Conservation (phyloP, 306 rosid species). For the Fragaria nilgerrensis region DNA sequence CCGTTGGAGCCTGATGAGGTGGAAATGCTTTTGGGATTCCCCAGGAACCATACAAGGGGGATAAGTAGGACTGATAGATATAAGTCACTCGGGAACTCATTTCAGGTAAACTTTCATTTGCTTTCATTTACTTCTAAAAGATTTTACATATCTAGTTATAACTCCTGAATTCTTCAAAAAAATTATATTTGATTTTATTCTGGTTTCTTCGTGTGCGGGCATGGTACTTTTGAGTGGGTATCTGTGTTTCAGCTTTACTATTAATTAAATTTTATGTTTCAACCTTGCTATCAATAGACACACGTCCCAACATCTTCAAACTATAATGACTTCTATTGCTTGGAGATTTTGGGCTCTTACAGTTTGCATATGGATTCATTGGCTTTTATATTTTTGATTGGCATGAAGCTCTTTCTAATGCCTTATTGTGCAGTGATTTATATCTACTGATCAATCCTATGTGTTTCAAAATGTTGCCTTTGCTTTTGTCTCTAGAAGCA, state of each 20-base stretch:
- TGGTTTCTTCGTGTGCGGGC: background rate
- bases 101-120: conserved; percentile 56
- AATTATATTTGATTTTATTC: background rate
- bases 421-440: background rate
- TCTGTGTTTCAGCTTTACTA: background rate
- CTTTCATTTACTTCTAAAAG: background rate
- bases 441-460: background rate
- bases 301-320: background rate
- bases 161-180: background rate
- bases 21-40: conserved; percentile 83
- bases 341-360: background rate
- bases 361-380: background rate
- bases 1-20: conserved; percentile 94
- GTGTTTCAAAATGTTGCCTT: background rate
- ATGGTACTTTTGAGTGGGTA: background rate
- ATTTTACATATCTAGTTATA: background rate
- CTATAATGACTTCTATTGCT: background rate
- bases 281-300: background rate
- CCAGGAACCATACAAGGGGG: conserved; percentile 93
- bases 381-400: background rate
- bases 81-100: conserved; percentile 94
- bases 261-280: background rate
- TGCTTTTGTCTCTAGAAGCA: background rate
- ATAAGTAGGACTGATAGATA: conserved; percentile 89
- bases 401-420: background rate